These are phyloP conservation scores for Umbelopsis sp. DNA, from an alignment of 192 early-diverging fungal genomes.

Conservation along the genomic window DNA sequence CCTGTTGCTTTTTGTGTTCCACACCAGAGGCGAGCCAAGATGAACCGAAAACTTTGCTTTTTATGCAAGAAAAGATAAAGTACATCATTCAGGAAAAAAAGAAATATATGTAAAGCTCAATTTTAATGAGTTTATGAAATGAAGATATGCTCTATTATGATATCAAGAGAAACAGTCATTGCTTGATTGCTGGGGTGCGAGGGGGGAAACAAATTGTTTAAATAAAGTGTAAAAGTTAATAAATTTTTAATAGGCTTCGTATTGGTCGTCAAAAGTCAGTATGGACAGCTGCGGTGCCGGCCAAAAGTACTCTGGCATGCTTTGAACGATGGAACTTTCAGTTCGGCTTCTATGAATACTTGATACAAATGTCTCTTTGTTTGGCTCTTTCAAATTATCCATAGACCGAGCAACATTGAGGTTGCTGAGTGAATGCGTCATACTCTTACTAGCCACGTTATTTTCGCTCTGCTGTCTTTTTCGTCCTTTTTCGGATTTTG, in stretches of 20 bases:
- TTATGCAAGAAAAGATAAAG: too few relatives aligned
- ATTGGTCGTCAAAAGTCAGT: not conserved
- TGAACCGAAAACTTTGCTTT: too few relatives aligned
- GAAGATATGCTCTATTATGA: too few relatives aligned
- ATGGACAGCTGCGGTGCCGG: not conserved
- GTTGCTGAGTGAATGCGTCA: not conserved
- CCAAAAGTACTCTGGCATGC: constrained; percentile 2
- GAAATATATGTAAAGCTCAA: too few relatives aligned
- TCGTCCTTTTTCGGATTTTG: constrained; percentile 28
- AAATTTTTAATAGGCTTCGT: not conserved
- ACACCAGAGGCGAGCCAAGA: too few relatives aligned
- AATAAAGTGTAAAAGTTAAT: too few relatives aligned
- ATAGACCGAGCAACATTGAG: not conserved
- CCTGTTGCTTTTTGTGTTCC: not conserved
- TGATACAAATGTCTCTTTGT: not conserved
- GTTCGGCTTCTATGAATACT: constrained; percentile 5
- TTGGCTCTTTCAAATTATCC: not conserved
- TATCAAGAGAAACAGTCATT: too few relatives aligned
- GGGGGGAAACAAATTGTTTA: too few relatives aligned
- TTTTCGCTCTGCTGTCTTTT: constrained; percentile 18
- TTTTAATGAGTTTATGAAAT: too few relatives aligned
- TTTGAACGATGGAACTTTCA: not conserved
- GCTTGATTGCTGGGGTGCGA: too few relatives aligned
- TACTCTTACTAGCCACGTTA: not conserved
- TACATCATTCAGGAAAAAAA: too few relatives aligned